These are phyloP conservation scores for Cyclotella cryptica DNA, from an alignment of 108 stramenopile species.

Conservation along the genomic window DNA sequence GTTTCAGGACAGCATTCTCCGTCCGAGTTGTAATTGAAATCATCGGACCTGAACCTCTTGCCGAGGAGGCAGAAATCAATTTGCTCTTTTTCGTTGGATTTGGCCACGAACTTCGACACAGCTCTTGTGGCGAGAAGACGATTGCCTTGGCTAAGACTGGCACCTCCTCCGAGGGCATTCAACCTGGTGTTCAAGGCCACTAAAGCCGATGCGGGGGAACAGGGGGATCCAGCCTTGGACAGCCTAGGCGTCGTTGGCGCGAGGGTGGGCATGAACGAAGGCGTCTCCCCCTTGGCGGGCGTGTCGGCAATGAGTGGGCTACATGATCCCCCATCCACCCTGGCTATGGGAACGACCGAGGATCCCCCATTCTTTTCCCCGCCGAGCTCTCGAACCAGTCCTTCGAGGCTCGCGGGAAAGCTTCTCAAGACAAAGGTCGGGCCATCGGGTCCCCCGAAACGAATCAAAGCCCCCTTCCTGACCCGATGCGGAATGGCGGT, in stretches of 20 bases:
- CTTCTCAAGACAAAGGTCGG: slow-evolving; percentile 82
- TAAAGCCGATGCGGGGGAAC: slow-evolving; percentile 29
- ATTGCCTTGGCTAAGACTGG: slow-evolving; percentile 20
- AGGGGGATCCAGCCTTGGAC: neutral
- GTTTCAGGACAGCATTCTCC: slow-evolving; percentile 3
- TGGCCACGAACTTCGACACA: slow-evolving; percentile 23
- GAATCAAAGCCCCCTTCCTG: slow-evolving; percentile 73
- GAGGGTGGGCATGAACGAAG: slow-evolving; percentile 31
- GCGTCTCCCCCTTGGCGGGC: slow-evolving; percentile 27
- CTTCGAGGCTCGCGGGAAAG: slow-evolving; percentile 62
- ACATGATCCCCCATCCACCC: neutral
- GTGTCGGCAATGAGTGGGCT: slow-evolving; percentile 11
- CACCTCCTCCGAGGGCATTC: slow-evolving; percentile 49
- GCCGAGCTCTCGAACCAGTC: slow-evolving; percentile 29
- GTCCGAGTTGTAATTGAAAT: slow-evolving; percentile 6
- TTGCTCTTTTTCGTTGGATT: slow-evolving; percentile 21
- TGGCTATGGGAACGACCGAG: neutral
- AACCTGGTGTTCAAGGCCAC: slow-evolving; percentile 45
- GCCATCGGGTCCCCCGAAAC: slow-evolving; percentile 84
- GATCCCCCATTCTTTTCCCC: slow-evolving; percentile 15
- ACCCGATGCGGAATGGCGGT: slow-evolving; percentile 72
- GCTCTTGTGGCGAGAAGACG: slow-evolving; percentile 21
- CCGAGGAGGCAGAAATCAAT: slow-evolving; percentile 35
- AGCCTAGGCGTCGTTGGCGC: slow-evolving; percentile 20
- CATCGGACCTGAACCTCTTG: slow-evolving; percentile 26